These are phyloP conservation scores for Quercus agrifolia DNA, from an alignment of 306 rosid genomes.

Conservation along the genomic window DNA sequence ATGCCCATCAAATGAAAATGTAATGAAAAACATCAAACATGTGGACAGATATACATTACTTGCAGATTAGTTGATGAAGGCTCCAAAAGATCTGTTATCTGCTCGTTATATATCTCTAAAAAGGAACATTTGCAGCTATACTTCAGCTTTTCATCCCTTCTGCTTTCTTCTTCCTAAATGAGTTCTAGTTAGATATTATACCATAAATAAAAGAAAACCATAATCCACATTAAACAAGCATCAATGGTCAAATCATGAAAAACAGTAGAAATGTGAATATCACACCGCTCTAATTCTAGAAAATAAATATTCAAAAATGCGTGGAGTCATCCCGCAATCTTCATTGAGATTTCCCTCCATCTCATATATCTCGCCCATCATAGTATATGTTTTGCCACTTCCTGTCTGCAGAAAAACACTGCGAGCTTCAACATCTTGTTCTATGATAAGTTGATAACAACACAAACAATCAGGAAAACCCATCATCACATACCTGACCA, in stretches of 20 bases:
- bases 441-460: not conserved
- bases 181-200: slow-evolving; percentile 19
- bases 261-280: slow-evolving; percentile 14
- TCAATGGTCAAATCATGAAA: slow-evolving; percentile 7
- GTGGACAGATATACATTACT: slow-evolving; percentile 41
- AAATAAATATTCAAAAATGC: slow-evolving; percentile 83
- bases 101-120: slow-evolving; percentile 94
- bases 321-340: slow-evolving; percentile 84
- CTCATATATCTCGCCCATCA: slow-evolving; percentile 92
- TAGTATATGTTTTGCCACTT: slow-evolving; percentile 94
- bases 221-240: not conserved
- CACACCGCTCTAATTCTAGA: slow-evolving; percentile 60
- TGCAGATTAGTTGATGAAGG: slow-evolving; percentile 90
- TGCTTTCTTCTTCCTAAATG: slow-evolving; percentile 75
- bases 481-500: slow-evolving; percentile 67
- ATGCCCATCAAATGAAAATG: not conserved
- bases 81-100: slow-evolving; percentile 90
- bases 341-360: slow-evolving; percentile 56
- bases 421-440: slow-evolving; percentile 23
- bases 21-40: slow-evolving; percentile 14
- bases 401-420: slow-evolving; percentile 69
- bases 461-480: slow-evolving; percentile 10
- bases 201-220: slow-evolving; percentile 2
- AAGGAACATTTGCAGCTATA: slow-evolving; percentile 95
- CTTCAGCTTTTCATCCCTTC: slow-evolving; percentile 60